Evolutionary conservation across 805 yeast species (phyloP).

Genomic region (Candida ortonii): DNA sequence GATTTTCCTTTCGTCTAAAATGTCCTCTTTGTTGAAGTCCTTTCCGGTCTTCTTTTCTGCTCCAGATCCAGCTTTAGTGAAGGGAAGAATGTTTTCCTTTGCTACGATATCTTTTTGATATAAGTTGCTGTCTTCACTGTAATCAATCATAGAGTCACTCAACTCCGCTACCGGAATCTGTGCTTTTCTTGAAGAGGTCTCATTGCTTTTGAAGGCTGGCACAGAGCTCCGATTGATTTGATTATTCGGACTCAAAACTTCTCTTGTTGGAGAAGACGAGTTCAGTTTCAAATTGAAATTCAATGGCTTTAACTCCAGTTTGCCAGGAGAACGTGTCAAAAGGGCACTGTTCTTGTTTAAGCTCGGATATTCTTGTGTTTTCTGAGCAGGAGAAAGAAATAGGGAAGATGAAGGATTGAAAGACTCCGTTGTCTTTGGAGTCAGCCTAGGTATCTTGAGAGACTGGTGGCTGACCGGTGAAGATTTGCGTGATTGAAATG

Average conservation of each 20-base stretch:
- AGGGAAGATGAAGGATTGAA: too few species aligned
- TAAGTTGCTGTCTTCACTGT: conserved; percentile 25
- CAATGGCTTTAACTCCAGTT: conserved; percentile 8
- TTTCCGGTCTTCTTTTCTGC: neutral
- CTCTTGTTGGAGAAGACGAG: conserved; percentile 8
- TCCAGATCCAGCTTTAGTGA: conserved; percentile 1
- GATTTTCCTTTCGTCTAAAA: neutral
- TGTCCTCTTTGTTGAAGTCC: neutral
- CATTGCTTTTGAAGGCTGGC: neutral
- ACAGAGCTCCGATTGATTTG: too few species aligned
- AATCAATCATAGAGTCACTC: conserved; percentile 29
- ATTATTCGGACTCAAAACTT: too few species aligned
- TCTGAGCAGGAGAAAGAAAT: too few species aligned
- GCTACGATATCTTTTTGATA: conserved; percentile 1
- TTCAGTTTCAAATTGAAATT: conserved; percentile 9
- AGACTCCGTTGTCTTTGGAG: conserved; percentile 4
- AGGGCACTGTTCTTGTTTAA: conserved; percentile 3
- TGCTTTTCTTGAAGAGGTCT: neutral
- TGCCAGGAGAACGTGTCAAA: conserved; percentile 1
- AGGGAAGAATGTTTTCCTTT: conserved; percentile 13
- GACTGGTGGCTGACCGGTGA: too few species aligned
- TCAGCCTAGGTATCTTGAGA: conserved; percentile 6
- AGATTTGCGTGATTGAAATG: too few species aligned
- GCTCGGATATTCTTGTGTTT: neutral
- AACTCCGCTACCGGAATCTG: conserved; percentile 24